Evolutionary conservation across 2,329 filamentous ascomycete species (phyloP).

Genomic region (Colletotrichum cuscutae): DNA sequence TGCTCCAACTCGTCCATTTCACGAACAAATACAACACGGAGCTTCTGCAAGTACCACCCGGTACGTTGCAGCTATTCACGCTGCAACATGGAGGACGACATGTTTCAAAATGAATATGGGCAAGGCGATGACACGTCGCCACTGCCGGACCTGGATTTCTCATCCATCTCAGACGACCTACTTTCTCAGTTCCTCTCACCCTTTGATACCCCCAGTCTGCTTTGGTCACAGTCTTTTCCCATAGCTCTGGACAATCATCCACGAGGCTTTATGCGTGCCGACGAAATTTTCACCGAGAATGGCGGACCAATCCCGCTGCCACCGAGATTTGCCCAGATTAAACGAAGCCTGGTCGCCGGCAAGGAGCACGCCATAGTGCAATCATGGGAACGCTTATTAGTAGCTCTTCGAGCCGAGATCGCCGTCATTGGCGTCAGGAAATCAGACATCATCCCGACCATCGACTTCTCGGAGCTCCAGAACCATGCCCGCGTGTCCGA

Average conservation of each 20-base stretch:
- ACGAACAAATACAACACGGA: background rate
- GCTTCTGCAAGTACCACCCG: background rate
- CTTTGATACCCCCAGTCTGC: conserved; percentile 35
- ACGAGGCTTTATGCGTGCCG: conserved; percentile 31
- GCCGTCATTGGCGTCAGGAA: conserved; percentile 62
- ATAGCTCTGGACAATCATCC: conserved; percentile 31
- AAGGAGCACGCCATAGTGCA: conserved; percentile 65
- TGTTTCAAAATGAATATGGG: conserved; percentile 18
- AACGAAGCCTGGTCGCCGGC: conserved; percentile 63
- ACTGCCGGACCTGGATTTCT: conserved; percentile 16
- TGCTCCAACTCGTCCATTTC: conserved; percentile 17
- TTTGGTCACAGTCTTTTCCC: conserved; percentile 36
- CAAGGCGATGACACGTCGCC: conserved; percentile 15
- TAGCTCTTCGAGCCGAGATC: conserved; percentile 61
- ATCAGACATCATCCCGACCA: conserved; percentile 63
- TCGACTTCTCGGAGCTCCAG: conserved; percentile 63
- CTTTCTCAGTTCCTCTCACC: conserved; percentile 29
- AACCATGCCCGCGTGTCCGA: conserved; percentile 58
- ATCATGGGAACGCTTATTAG: conserved; percentile 65
- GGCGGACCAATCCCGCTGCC: conserved; percentile 60
- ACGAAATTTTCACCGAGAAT: conserved; percentile 33
- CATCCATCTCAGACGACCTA: conserved; percentile 26
- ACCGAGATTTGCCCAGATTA: conserved; percentile 67
- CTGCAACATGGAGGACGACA: conserved; percentile 17
- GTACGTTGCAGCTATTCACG: background rate